Evolutionary conservation across 1,139 yeast genomes (phyloP).

Genomic region (Taphrina betulina): DNA sequence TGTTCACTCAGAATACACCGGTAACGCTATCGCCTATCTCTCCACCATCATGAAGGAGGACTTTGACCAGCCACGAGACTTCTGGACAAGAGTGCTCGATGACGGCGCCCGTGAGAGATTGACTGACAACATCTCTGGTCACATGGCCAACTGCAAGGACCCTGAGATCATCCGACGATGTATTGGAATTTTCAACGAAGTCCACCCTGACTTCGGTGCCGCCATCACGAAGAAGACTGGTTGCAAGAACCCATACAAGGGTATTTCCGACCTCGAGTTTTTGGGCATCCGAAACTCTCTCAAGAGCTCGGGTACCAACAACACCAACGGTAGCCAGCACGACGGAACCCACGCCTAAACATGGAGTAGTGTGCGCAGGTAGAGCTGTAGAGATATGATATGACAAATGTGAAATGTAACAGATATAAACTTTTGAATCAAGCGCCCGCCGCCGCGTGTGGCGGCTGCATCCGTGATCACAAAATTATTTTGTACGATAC

Average conservation of each 20-base stretch:
- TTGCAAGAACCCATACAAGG: slow-evolving; percentile 32
- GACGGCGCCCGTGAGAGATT: slow-evolving; percentile 78
- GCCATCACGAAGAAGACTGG: slow-evolving; percentile 61
- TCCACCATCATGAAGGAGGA: slow-evolving; percentile 59
- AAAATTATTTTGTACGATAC: too few species aligned
- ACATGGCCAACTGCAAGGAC: slow-evolving; percentile 67
- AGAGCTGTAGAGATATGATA: background rate
- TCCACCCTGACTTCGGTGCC: slow-evolving; percentile 62
- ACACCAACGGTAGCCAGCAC: slow-evolving; percentile 29
- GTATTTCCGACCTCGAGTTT: slow-evolving; percentile 23
- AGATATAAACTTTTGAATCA: too few species aligned
- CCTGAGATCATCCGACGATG: slow-evolving; percentile 72
- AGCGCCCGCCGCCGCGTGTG: too few species aligned
- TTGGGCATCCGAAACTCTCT: slow-evolving; percentile 15
- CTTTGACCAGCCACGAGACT: slow-evolving; percentile 63
- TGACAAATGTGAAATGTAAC: background rate
- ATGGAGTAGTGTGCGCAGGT: background rate
- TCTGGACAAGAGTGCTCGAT: slow-evolving; percentile 68
- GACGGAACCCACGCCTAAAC: slow-evolving; percentile 25
- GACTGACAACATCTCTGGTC: slow-evolving; percentile 80
- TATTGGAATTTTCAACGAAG: slow-evolving; percentile 71
- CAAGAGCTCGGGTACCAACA: slow-evolving; percentile 7
- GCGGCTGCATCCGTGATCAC: too few species aligned
- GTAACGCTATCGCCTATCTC: slow-evolving; percentile 75
- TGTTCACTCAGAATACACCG: slow-evolving; percentile 80